phyloP scores from a whole-genome alignment of 352 stramenopile species.

The Heterotrichella gracilis region DNA sequence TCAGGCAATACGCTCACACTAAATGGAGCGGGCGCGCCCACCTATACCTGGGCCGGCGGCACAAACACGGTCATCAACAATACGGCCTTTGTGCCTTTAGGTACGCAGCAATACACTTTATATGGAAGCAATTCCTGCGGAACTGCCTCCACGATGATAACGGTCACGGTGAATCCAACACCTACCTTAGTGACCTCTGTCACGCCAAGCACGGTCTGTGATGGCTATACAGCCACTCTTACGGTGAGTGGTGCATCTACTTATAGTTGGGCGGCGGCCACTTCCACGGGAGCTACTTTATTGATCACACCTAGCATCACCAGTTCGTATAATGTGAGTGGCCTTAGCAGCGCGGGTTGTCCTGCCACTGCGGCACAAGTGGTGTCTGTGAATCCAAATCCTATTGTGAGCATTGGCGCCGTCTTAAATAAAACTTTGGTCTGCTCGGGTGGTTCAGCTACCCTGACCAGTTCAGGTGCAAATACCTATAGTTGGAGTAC shows the following conservation, averaged over 20 bases:
- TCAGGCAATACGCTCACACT: neutral
- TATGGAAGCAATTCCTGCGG: neutral
- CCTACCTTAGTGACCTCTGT: neutral
- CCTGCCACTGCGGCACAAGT: neutral
- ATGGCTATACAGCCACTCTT: neutral
- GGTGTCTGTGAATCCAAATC: neutral
- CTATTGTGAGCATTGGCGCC: neutral
- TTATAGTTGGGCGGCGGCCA: neutral
- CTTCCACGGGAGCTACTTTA: neutral
- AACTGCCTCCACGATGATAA: neutral
- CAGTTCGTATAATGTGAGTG: neutral
- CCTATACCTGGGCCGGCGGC: neutral
- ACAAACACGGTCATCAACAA: neutral
- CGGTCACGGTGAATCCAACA: neutral
- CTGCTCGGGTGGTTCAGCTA: neutral
- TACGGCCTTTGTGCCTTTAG: neutral
- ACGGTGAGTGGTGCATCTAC: neutral
- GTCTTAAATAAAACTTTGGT: neutral
- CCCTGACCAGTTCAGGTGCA: neutral
- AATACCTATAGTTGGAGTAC: neutral
- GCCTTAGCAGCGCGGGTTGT: neutral
- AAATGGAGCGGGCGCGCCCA: neutral
- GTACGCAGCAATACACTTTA: neutral
- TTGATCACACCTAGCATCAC: neutral
- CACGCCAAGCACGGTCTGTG: too few species aligned